Conservation (phyloP, 1,284 basidiomycete species). For the Cutaneotrichosporon cavernicola region DNA sequence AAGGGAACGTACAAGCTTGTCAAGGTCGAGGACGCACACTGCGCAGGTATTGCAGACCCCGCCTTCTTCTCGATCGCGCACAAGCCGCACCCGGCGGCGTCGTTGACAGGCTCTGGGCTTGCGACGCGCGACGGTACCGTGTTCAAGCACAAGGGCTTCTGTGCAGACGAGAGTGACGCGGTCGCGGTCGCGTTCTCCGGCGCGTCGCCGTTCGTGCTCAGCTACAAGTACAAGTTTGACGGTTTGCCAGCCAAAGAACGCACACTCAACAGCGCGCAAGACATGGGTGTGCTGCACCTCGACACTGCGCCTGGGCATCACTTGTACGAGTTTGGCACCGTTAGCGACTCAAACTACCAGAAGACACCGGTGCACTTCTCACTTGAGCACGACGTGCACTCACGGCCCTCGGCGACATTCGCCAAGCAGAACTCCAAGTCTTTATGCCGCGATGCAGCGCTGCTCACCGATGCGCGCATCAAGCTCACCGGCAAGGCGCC, state of each 20-base stretch:
- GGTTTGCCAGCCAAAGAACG: constrained; percentile 60
- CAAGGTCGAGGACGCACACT: constrained; percentile 77
- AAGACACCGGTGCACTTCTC: constrained; percentile 54
- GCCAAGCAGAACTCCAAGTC: constrained; percentile 64
- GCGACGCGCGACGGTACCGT: constrained; percentile 62
- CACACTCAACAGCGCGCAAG: constrained; percentile 80
- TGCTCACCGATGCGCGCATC: constrained; percentile 62
- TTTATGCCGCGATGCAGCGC: constrained; percentile 66
- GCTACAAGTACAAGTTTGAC: constrained; percentile 51
- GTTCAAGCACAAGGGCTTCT: constrained; percentile 64
- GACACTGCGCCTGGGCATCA: constrained; percentile 76
- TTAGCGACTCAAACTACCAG: constrained; percentile 79
- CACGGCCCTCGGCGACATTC: constrained; percentile 74
- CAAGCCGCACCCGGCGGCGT: constrained; percentile 50
- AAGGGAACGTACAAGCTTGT: constrained; percentile 64
- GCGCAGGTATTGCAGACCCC: constrained; percentile 68
- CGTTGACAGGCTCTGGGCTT: constrained; percentile 39
- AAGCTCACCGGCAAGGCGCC: constrained; percentile 79
- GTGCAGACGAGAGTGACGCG: constrained; percentile 73
- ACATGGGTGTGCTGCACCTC: constrained; percentile 76
- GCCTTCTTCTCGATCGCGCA: constrained; percentile 70
- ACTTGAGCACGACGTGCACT: constrained; percentile 80
- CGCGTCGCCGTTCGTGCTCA: constrained; percentile 79
- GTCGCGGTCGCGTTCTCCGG: constrained; percentile 77
- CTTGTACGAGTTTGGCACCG: constrained; percentile 81